These are phyloP conservation scores for Arthroderma sp. DNA, from an alignment of 2,329 filamentous ascomycete species.

Conservation along the genomic window DNA sequence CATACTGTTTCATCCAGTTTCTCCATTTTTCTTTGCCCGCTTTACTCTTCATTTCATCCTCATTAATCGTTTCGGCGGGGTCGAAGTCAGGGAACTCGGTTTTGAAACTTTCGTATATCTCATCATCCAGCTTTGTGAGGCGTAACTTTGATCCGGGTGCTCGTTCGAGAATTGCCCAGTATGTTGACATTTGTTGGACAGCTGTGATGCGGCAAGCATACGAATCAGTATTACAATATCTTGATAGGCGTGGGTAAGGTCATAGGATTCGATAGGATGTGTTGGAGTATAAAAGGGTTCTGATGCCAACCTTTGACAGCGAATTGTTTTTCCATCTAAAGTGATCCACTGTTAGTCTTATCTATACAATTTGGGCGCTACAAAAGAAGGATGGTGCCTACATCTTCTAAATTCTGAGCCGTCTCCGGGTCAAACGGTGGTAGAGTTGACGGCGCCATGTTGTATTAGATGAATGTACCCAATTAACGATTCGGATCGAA, in stretches of 20 bases:
- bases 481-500: not conserved
- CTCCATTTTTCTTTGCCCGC: conserved; percentile 87
- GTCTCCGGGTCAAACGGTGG: conserved; percentile 44
- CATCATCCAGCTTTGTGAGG: conserved; percentile 87
- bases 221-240: conserved; percentile 6
- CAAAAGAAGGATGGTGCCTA: conserved; percentile 30
- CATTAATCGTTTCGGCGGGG: conserved; percentile 64
- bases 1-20: conserved; percentile 84
- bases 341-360: conserved; percentile 18
- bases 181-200: conserved; percentile 91
- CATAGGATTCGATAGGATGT: not conserved
- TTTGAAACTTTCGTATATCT: conserved; percentile 83
- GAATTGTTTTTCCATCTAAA: conserved; percentile 95
- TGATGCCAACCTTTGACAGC: conserved; percentile 69
- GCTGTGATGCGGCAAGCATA: conserved; percentile 33
- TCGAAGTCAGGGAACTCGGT: conserved; percentile 88
- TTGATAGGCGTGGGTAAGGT: not conserved
- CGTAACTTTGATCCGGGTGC: conserved; percentile 78
- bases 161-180: conserved; percentile 91
- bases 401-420: conserved; percentile 58
- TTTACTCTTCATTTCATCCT: conserved; percentile 97
- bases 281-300: not conserved
- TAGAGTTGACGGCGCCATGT: conserved; percentile 8
- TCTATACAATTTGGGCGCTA: conserved; percentile 2
- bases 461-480: not conserved